A percentile compares a stretch with the other conserved stretches of the same genome.
Evolutionary conservation across 1,284 basidiomycete genomes (phyloP).

Genomic region (Ustilago trichophora): DNA sequence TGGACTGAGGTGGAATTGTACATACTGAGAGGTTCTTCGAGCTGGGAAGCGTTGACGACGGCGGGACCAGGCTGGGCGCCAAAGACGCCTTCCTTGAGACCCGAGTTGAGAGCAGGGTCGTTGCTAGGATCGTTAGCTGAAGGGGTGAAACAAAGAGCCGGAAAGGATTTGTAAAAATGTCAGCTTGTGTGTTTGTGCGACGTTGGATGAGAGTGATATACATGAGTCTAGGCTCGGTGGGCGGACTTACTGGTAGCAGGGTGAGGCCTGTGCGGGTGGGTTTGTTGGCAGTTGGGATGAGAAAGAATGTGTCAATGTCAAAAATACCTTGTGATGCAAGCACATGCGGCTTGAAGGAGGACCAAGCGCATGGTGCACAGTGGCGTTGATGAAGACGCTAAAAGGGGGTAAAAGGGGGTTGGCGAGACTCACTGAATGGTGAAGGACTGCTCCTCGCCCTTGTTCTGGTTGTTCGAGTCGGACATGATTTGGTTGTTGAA

Average conservation of each 20-base stretch:
- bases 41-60: conserved; percentile 27
- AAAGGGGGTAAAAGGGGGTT: too few relatives aligned
- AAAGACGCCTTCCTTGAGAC: conserved; percentile 29
- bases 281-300: too few relatives aligned
- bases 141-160: too few relatives aligned
- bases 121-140: conserved; percentile 50
- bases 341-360: too few relatives aligned
- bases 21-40: conserved; percentile 43
- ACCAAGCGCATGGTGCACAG: too few relatives aligned
- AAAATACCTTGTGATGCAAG: too few relatives aligned
- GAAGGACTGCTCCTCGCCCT: conserved; percentile 51
- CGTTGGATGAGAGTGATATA: too few relatives aligned
- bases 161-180: too few relatives aligned
- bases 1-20: neutral
- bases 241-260: conserved; percentile 49
- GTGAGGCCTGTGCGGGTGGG: too few relatives aligned
- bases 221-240: too few relatives aligned
- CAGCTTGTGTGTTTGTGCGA: too few relatives aligned
- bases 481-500: conserved; percentile 25
- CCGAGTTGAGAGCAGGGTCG: conserved; percentile 43
- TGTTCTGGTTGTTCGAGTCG: conserved; percentile 41
- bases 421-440: conserved; percentile 49
- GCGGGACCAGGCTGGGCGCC: conserved; percentile 42
- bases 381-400: too few relatives aligned
- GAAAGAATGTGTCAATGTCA: neutral